Evolutionary conservation across 495 filamentous ascomycete species (phyloP).

Genomic region (Lentithecium fluviatile): DNA sequence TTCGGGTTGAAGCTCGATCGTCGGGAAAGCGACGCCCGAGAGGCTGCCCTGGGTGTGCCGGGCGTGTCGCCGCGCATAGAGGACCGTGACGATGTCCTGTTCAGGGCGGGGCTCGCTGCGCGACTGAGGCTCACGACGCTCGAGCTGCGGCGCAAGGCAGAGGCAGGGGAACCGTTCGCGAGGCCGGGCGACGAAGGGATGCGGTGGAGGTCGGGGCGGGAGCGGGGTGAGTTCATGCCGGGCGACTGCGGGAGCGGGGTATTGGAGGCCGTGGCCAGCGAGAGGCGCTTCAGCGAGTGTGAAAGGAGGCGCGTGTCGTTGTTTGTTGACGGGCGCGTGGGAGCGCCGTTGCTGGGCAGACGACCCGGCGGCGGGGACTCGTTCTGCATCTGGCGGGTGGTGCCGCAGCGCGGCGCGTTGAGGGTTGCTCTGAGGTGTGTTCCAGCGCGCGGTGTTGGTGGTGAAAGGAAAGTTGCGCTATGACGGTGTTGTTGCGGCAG

Average conservation of each 20-base stretch:
- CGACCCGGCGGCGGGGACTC: not conserved
- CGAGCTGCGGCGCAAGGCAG: slow-evolving; percentile 53
- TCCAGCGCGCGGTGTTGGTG: not conserved
- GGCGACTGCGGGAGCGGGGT: slow-evolving; percentile 52
- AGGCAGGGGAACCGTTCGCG: slow-evolving; percentile 33
- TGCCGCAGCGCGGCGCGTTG: slow-evolving; percentile 18
- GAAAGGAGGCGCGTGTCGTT: slow-evolving; percentile 36
- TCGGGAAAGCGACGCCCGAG: slow-evolving; percentile 43
- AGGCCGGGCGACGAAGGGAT: slow-evolving; percentile 40
- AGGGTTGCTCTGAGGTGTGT: not conserved
- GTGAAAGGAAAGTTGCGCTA: not conserved
- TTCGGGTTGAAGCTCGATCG: slow-evolving; percentile 54
- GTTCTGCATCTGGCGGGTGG: slow-evolving; percentile 16
- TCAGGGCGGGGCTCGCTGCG: slow-evolving; percentile 41
- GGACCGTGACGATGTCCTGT: slow-evolving; percentile 55
- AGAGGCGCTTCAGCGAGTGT: slow-evolving; percentile 50
- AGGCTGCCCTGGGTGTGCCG: slow-evolving; percentile 30
- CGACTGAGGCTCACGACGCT: slow-evolving; percentile 47
- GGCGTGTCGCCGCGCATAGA: slow-evolving; percentile 50
- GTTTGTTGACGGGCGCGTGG: slow-evolving; percentile 35
- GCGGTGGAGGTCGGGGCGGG: slow-evolving; percentile 16
- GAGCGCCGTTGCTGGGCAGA: not conserved
- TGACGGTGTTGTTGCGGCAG: not conserved
- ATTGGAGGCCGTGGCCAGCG: slow-evolving; percentile 47
- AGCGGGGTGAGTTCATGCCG: slow-evolving; percentile 25